phyloP scores from a whole-genome alignment of 495 filamentous ascomycete genomes.

The Aspergillus funiculosus region DNA sequence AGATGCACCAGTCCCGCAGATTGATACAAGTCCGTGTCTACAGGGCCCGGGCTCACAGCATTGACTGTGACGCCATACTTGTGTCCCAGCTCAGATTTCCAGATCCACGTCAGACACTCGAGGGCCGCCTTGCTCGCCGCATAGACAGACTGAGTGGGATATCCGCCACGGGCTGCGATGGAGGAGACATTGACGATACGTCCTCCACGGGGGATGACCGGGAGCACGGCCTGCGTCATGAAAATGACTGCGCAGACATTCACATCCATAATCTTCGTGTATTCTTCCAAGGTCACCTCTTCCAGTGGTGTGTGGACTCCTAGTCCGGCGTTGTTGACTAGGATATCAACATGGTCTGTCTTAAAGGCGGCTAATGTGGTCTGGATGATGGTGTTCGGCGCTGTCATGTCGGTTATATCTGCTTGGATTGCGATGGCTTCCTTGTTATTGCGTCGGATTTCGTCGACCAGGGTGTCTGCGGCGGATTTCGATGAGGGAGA shows the following conservation, averaged over 20 bases:
- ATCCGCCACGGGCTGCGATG: constrained; percentile 30
- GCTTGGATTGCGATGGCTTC: constrained; percentile 18
- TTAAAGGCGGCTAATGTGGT: constrained; percentile 15
- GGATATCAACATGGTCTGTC: constrained; percentile 22
- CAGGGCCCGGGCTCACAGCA: constrained; percentile 32
- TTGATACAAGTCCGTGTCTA: constrained; percentile 34
- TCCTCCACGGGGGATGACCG: constrained; percentile 37
- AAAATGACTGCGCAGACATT: constrained; percentile 35
- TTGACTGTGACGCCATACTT: constrained; percentile 34
- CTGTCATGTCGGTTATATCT: constrained; percentile 9
- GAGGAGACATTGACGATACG: constrained; percentile 44
- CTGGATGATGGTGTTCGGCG: constrained; percentile 14
- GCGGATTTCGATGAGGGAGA: constrained; percentile 11
- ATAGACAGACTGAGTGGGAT: constrained; percentile 23
- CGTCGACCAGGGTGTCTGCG: constrained; percentile 12
- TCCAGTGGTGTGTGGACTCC: constrained; percentile 17
- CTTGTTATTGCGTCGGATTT: constrained; percentile 1
- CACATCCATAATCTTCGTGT: constrained; percentile 20
- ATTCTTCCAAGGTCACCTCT: constrained; percentile 15
- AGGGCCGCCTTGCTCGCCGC: constrained; percentile 31
- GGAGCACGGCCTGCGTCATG: constrained; percentile 36
- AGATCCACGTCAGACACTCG: constrained; percentile 26
- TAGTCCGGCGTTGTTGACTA: constrained; percentile 22
- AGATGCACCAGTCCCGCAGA: constrained; percentile 15
- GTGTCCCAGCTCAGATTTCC: constrained; percentile 31